These are phyloP conservation scores for Fusarium dimerum DNA, from an alignment of 2,329 filamentous ascomycete genomes.

Conservation along the genomic window DNA sequence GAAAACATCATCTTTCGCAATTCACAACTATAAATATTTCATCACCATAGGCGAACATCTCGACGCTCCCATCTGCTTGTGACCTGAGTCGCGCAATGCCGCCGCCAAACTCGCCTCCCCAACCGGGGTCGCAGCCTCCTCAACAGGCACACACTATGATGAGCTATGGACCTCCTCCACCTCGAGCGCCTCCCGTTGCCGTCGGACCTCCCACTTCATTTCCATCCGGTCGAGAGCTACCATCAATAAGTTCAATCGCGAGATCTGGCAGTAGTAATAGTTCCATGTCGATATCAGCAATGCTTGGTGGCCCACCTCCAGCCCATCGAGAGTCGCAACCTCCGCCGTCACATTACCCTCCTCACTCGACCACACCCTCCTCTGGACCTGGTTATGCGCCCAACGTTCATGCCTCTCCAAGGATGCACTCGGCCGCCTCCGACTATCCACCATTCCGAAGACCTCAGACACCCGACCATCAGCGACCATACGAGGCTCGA, in stretches of 20 bases:
- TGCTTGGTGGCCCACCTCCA: constrained; percentile 55
- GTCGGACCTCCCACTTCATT: constrained; percentile 48
- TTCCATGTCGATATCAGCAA: constrained; percentile 63
- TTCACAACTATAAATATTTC: too few relatives aligned
- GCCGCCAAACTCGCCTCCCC: constrained; percentile 47
- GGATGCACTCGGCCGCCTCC: constrained; percentile 54
- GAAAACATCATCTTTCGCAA: constrained; percentile 27
- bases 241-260: constrained; percentile 51
- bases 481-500: constrained; percentile 54
- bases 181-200: constrained; percentile 44
- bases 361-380: constrained; percentile 41
- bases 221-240: constrained; percentile 52
- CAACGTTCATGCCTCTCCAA: constrained; percentile 56
- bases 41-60: constrained; percentile 30
- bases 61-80: constrained; percentile 39
- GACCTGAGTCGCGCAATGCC: constrained; percentile 46
- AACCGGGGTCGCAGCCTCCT: constrained; percentile 34
- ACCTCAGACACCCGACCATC: constrained; percentile 73
- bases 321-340: constrained; percentile 44
- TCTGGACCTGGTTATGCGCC: constrained; percentile 49
- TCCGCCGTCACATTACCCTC: constrained; percentile 43
- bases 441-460: constrained; percentile 66
- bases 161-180: constrained; percentile 48
- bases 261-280: constrained; percentile 49
- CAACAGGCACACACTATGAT: constrained; percentile 36